These are phyloP conservation scores for Cenchrus fungigraminus DNA, from an alignment of 176 grass and related monocot species.

Conservation along the genomic window DNA sequence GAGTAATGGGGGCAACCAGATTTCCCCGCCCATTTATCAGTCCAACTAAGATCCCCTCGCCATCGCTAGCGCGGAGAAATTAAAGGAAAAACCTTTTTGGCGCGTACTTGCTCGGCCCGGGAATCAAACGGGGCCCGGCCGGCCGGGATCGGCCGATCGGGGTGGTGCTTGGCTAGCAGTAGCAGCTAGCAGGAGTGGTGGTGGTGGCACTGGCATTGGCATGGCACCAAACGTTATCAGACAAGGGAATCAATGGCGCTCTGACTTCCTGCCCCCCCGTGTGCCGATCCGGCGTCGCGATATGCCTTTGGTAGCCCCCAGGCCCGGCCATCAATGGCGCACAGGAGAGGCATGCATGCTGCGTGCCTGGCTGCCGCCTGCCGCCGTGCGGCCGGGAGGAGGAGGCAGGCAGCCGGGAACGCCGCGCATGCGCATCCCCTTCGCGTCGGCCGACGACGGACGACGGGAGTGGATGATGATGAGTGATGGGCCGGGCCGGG, in stretches of 20 bases:
- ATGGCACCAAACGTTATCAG: slow-evolving; percentile 18
- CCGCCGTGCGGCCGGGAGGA: slow-evolving; percentile 1
- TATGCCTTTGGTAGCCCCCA: slow-evolving; percentile 29
- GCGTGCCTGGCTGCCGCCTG: background rate
- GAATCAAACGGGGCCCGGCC: background rate
- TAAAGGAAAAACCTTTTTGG: slow-evolving; percentile 20
- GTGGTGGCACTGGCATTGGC: no score
- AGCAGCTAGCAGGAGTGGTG: no score
- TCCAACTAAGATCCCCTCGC: slow-evolving; percentile 34
- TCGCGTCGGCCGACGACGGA: background rate
- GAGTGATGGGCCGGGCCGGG: background rate
- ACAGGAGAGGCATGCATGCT: slow-evolving; percentile 26
- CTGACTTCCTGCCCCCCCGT: slow-evolving; percentile 48
- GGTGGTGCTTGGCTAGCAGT: background rate
- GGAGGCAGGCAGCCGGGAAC: background rate
- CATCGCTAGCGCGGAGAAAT: background rate
- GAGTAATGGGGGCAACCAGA: slow-evolving; percentile 40
- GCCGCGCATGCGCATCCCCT: background rate
- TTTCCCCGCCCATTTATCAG: slow-evolving; percentile 39
- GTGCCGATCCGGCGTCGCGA: background rate
- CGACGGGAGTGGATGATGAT: no score
- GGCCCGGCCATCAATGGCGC: slow-evolving; percentile 41
- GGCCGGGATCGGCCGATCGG: background rate
- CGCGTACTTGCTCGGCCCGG: background rate
- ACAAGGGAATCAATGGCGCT: slow-evolving; percentile 51